phyloP scores from a whole-genome alignment of 164 flowering plant genomes.

The Vitis vinifera region DNA sequence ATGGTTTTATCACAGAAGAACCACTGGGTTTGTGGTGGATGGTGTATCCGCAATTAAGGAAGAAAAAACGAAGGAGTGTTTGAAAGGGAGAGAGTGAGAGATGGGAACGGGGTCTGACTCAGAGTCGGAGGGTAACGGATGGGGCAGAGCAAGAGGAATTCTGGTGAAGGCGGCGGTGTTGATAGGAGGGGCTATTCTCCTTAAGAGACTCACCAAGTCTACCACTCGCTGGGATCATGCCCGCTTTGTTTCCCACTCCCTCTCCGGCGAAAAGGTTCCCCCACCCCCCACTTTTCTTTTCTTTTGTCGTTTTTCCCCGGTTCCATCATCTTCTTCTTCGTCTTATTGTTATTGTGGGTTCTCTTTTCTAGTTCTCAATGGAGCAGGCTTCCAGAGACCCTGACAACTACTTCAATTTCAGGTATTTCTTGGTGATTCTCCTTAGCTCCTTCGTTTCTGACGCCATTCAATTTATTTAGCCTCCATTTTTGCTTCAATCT shows the following conservation, averaged over 20 bases:
- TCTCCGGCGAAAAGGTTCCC: conserved; percentile 78
- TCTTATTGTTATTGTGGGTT: conserved; percentile 1
- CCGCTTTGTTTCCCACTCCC: conserved; percentile 64
- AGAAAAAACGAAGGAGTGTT: too few species aligned
- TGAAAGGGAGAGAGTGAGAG: neutral
- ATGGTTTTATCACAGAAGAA: too few species aligned
- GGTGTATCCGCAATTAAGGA: too few species aligned
- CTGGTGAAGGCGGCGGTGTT: conserved; percentile 65
- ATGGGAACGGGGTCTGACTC: conserved; percentile 27
- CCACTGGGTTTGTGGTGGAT: too few species aligned
- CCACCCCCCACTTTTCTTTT: neutral
- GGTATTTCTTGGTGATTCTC: conserved; percentile 33
- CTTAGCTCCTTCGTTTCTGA: neutral
- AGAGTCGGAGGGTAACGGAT: conserved; percentile 28
- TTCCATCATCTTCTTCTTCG: neutral
- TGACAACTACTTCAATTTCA: conserved; percentile 84
- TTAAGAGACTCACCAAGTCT: conserved; percentile 77
- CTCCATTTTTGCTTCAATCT: neutral
- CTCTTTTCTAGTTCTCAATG: conserved; percentile 49
- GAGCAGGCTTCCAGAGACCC: conserved; percentile 93
- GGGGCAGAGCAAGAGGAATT: conserved; percentile 61
- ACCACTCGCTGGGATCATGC: conserved; percentile 94
- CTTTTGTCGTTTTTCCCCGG: neutral
- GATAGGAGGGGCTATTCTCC: conserved; percentile 74
- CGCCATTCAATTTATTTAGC: neutral